A percentile compares a stretch with the other conserved stretches of the same genome.
Evolutionary conservation across 805 yeast species (phyloP).

Genomic region (Vanderwaltozyma verrucispora): DNA sequence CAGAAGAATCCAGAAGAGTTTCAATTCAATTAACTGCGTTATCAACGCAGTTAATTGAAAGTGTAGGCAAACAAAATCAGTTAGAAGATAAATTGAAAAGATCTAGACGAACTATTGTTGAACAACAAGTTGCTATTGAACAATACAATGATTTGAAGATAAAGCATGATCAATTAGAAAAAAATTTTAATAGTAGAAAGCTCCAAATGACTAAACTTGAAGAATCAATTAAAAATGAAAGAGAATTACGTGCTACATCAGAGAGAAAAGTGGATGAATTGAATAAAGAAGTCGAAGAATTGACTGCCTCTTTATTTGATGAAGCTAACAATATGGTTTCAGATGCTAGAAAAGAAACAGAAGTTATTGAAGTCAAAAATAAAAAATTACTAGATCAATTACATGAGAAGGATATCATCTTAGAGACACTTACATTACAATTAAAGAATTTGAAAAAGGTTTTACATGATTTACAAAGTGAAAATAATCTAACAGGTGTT

Average conservation of each 20-base stretch:
- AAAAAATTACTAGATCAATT: conserved; percentile 42
- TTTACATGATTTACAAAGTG: conserved; percentile 40
- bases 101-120: conserved; percentile 28
- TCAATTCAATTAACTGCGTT: conserved; percentile 45
- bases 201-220: conserved; percentile 28
- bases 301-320: conserved; percentile 64
- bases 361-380: conserved; percentile 50
- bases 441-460: conserved; percentile 52
- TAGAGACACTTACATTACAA: conserved; percentile 58
- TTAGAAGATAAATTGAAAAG: conserved; percentile 42
- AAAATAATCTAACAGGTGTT: conserved; percentile 5
- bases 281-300: conserved; percentile 68
- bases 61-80: conserved; percentile 46
- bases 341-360: conserved; percentile 59
- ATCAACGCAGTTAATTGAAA: conserved; percentile 51
- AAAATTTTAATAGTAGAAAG: conserved; percentile 12
- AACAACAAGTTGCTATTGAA: conserved; percentile 12
- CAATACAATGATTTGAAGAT: conserved; percentile 25
- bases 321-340: conserved; percentile 84
- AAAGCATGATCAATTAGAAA: conserved; percentile 27
- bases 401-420: conserved; percentile 57
- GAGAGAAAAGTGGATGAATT: conserved; percentile 50
- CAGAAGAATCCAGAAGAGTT: conserved; percentile 35
- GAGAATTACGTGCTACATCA: conserved; percentile 36
- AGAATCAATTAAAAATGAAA: conserved; percentile 22